Evolutionary conservation across 2,329 filamentous ascomycete species (phyloP).

Genomic region (Epichloe amarillans): DNA sequence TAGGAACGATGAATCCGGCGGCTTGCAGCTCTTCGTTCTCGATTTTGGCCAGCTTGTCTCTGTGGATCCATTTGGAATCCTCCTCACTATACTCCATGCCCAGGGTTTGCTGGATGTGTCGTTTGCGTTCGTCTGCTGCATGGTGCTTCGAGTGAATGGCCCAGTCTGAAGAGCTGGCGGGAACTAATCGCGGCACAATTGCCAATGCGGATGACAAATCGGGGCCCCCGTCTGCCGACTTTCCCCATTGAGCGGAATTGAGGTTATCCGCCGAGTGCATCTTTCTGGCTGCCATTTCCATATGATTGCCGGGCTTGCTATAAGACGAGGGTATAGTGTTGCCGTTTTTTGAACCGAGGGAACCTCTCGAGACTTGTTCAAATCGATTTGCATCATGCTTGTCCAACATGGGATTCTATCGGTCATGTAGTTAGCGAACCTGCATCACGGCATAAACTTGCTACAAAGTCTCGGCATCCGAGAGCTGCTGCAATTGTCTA

Average conservation of each 20-base stretch:
- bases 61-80: slow-evolving; percentile 70
- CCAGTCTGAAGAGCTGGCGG: slow-evolving; percentile 7
- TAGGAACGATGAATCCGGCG: slow-evolving; percentile 53
- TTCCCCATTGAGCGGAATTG: slow-evolving; percentile 11
- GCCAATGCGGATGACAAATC: slow-evolving; percentile 11
- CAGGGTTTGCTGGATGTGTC: slow-evolving; percentile 13
- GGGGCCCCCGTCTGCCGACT: slow-evolving; percentile 11
- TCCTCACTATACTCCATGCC: slow-evolving; percentile 31
- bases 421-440: not conserved
- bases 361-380: slow-evolving; percentile 9
- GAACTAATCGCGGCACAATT: slow-evolving; percentile 13
- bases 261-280: slow-evolving; percentile 24
- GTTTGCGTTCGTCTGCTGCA: slow-evolving; percentile 14
- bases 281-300: slow-evolving; percentile 19
- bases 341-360: slow-evolving; percentile 13
- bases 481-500: not conserved
- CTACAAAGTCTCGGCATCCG: not conserved
- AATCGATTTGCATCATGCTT: slow-evolving; percentile 3
- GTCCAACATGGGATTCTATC: slow-evolving; percentile 7
- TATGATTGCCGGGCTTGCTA: slow-evolving; percentile 7
- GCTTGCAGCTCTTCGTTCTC: slow-evolving; percentile 71
- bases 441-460: not conserved
- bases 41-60: slow-evolving; percentile 71
- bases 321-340: slow-evolving; percentile 12
- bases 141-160: slow-evolving; percentile 9